phyloP scores from a whole-genome alignment of 768 basidiomycete species.

The Leccinum fibrillosum region DNA sequence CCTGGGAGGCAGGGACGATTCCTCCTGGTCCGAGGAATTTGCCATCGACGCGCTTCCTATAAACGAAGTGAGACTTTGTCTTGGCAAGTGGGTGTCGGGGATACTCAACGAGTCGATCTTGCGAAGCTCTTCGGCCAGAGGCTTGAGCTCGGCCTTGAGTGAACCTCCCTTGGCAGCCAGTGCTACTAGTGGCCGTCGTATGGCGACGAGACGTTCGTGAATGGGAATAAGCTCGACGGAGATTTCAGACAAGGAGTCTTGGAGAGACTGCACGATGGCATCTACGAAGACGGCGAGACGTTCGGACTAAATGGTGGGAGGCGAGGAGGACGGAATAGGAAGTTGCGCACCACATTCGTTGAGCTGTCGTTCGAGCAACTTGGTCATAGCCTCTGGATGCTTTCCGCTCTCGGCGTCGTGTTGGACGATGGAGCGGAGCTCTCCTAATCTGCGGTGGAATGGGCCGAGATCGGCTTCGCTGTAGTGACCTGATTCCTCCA shows the following conservation, averaged over 20 bases:
- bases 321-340: conserved; percentile 6
- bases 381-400: conserved; percentile 84
- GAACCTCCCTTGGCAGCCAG: conserved; percentile 86
- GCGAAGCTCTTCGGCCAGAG: conserved; percentile 86
- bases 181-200: conserved; percentile 85
- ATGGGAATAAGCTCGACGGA: conserved; percentile 88
- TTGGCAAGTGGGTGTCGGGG: conserved; percentile 18
- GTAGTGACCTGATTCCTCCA: conserved; percentile 95
- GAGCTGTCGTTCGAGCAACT: conserved; percentile 85
- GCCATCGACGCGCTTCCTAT: conserved; percentile 88
- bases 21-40: conserved; percentile 93
- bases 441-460: conserved; percentile 76
- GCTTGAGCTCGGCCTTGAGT: conserved; percentile 84
- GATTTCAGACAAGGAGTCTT: conserved; percentile 81
- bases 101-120: conserved; percentile 94
- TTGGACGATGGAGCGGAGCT: conserved; percentile 83
- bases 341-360: conserved; percentile 79
- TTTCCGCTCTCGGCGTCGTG: conserved; percentile 77
- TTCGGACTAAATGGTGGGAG: neutral
- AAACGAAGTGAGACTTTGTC: conserved; percentile 5
- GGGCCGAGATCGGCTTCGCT: conserved; percentile 88
- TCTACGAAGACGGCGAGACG: conserved; percentile 43
- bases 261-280: conserved; percentile 69
- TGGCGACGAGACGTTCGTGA: conserved; percentile 82
- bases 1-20: conserved; percentile 87